Evolutionary conservation across 129 eudicot genomes (phyloP).

Genomic region (Centrapalus pauciflorus): DNA sequence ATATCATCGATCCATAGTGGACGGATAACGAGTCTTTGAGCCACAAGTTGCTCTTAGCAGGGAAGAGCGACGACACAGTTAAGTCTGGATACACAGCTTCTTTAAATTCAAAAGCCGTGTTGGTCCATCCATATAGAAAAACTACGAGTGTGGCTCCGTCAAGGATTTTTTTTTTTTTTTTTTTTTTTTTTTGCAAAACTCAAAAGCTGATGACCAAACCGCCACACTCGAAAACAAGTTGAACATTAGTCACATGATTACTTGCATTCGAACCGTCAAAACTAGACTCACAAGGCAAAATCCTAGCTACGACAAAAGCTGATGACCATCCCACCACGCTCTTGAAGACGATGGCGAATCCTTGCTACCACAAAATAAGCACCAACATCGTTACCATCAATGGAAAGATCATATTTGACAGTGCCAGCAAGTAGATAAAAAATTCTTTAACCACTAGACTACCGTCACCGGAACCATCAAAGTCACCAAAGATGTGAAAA

Average conservation of each 20-base stretch:
- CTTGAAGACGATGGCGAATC: not conserved
- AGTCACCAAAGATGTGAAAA: no score
- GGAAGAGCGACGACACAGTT: slow-evolving; percentile 32
- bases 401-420: not conserved
- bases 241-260: not conserved
- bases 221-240: not conserved
- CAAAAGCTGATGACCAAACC: slow-evolving; percentile 15
- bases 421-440: slow-evolving; percentile 12
- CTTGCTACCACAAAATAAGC: not conserved
- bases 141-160: slow-evolving; percentile 39
- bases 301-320: no score
- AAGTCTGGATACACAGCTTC: slow-evolving; percentile 25
- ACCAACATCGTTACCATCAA: slow-evolving; percentile 5
- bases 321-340: no score
- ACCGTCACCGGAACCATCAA: no score
- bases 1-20: slow-evolving; percentile 38
- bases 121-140: slow-evolving; percentile 37
- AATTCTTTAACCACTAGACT: no score
- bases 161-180: no score
- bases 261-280: not conserved
- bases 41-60: slow-evolving; percentile 20
- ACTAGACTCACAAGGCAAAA: not conserved
- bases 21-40: slow-evolving; percentile 28
- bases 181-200: slow-evolving; percentile 1
- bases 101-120: not conserved